phyloP scores from a whole-genome alignment of 2,329 filamentous ascomycete species.

The Phialocephala subalpina region DNA sequence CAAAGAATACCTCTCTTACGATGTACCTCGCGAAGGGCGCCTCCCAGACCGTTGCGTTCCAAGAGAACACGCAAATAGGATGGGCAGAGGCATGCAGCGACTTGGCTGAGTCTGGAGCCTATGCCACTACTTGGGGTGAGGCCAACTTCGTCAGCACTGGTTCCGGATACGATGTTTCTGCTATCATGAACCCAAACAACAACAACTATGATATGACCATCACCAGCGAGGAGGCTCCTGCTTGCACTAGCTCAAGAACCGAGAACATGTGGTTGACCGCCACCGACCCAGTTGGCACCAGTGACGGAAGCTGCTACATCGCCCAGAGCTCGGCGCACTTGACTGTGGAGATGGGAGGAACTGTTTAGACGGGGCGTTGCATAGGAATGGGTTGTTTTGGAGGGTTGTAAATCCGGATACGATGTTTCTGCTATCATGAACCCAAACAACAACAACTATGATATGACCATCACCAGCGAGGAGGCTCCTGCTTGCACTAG shows the following conservation, averaged over 20 bases:
- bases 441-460: conserved; percentile 38
- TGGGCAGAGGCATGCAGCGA: conserved; percentile 32
- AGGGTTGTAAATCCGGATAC: conserved; percentile 26
- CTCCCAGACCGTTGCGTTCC: conserved; percentile 39
- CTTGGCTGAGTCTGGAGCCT: conserved; percentile 34
- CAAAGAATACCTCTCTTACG: conserved; percentile 37
- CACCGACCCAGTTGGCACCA: conserved; percentile 36
- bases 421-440: conserved; percentile 40
- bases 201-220: conserved; percentile 45
- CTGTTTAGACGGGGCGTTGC: conserved; percentile 16
- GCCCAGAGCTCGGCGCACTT: conserved; percentile 33
- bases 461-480: conserved; percentile 40
- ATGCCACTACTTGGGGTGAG: conserved; percentile 41
- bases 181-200: conserved; percentile 40
- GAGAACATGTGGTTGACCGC: conserved; percentile 43
- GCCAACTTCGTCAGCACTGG: conserved; percentile 37
- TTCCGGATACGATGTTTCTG: conserved; percentile 42
- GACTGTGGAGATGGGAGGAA: conserved; percentile 40
- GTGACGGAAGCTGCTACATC: conserved; percentile 43
- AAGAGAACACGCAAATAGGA: conserved; percentile 38
- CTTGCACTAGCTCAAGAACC: conserved; percentile 37
- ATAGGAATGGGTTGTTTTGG: conserved; percentile 3
- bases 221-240: conserved; percentile 33
- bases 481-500: conserved; percentile 39
- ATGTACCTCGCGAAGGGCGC: conserved; percentile 35